These are phyloP conservation scores for Juglanconis oblonga DNA, from an alignment of 2,329 filamentous ascomycete species.

Conservation along the genomic window DNA sequence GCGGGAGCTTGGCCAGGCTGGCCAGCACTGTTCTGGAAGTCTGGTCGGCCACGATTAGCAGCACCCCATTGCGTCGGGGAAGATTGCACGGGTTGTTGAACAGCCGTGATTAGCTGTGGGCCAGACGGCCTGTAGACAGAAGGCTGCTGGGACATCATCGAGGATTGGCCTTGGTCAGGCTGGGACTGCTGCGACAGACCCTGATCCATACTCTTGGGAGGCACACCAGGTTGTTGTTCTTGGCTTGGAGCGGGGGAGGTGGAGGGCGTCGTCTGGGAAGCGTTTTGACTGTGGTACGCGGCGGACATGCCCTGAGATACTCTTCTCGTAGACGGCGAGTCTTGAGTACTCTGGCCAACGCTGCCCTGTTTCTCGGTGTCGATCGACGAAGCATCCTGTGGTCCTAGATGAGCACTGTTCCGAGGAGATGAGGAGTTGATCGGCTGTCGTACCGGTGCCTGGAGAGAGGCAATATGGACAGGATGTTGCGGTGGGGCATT, in stretches of 20 bases:
- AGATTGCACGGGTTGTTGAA: slow-evolving; percentile 11
- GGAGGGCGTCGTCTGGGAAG: slow-evolving; percentile 14
- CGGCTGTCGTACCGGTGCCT: slow-evolving; percentile 10
- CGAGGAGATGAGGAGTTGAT: slow-evolving; percentile 6
- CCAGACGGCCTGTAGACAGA: slow-evolving; percentile 17
- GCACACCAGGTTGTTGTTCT: slow-evolving; percentile 8
- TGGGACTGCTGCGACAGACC: not conserved
- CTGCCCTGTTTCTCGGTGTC: not conserved
- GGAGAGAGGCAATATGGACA: slow-evolving; percentile 17
- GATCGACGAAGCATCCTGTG: slow-evolving; percentile 5
- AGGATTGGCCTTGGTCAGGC: not conserved
- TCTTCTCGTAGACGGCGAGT: slow-evolving; percentile 5
- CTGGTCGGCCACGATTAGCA: not conserved
- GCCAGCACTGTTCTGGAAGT: slow-evolving; percentile 1
- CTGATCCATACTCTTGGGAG: slow-evolving; percentile 9
- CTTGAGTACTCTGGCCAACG: slow-evolving; percentile 3
- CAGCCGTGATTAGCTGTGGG: slow-evolving; percentile 2
- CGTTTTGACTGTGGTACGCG: slow-evolving; percentile 5
- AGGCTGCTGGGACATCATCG: slow-evolving; percentile 5
- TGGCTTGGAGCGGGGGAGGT: slow-evolving; percentile 10
- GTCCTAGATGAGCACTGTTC: slow-evolving; percentile 7
- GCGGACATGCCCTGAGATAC: slow-evolving; percentile 8
- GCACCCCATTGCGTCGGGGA: slow-evolving; percentile 10
- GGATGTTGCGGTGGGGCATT: slow-evolving; percentile 5
- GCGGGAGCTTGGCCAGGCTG: slow-evolving; percentile 7